These are phyloP conservation scores for Candida sp. DNA, from an alignment of 1,139 yeast species.

Conservation along the genomic window DNA sequence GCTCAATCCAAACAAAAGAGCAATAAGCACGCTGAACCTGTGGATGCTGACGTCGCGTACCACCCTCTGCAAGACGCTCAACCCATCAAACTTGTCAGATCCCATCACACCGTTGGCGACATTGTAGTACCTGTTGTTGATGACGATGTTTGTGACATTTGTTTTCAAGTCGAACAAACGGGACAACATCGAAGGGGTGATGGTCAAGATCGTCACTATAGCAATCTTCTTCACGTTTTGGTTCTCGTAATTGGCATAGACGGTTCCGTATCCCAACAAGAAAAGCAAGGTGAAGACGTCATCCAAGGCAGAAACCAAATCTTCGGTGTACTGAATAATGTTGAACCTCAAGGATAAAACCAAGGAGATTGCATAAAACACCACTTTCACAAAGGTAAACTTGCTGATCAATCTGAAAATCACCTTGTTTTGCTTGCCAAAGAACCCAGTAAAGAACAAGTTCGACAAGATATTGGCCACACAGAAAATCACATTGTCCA, in stretches of 20 bases:
- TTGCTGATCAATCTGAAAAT: background rate
- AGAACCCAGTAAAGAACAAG: slow-evolving; percentile 1
- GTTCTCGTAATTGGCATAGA: background rate
- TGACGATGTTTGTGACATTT: slow-evolving; percentile 3
- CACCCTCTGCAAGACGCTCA: slow-evolving; percentile 6
- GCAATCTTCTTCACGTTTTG: slow-evolving; percentile 5
- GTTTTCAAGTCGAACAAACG: slow-evolving; percentile 11
- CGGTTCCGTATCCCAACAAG: slow-evolving; percentile 13
- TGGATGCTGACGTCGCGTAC: slow-evolving; percentile 2
- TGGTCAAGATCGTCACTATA: slow-evolving; percentile 3
- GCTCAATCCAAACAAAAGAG: slow-evolving; percentile 8
- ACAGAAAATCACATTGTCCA: slow-evolving; percentile 9
- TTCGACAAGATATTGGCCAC: slow-evolving; percentile 3
- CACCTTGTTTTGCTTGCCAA: background rate
- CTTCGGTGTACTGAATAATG: slow-evolving; percentile 8
- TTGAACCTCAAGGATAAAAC: slow-evolving; percentile 6
- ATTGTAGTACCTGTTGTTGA: slow-evolving; percentile 9
- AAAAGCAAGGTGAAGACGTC: slow-evolving; percentile 11
- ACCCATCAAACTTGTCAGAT: slow-evolving; percentile 9
- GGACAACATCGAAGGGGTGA: slow-evolving; percentile 8
- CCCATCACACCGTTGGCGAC: slow-evolving; percentile 12
- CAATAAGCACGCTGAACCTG: slow-evolving; percentile 4
- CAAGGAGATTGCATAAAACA: background rate
- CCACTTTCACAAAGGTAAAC: slow-evolving; percentile 3
- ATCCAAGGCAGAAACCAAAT: slow-evolving; percentile 7